phyloP scores from a whole-genome alignment of 2,329 filamentous ascomycete genomes.

The Fusarium stilboides region DNA sequence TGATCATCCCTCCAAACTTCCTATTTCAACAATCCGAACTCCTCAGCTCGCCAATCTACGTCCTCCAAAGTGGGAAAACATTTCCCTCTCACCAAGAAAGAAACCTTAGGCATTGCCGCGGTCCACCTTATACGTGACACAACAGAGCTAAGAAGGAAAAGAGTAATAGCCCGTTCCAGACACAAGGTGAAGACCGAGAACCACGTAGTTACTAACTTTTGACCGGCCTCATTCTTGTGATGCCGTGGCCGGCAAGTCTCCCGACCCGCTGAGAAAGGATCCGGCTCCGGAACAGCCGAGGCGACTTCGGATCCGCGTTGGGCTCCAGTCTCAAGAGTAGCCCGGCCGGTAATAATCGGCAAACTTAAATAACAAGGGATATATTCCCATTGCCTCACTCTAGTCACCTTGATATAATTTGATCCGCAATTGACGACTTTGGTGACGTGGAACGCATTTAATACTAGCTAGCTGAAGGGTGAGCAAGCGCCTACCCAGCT shows the following conservation, averaged over 20 bases:
- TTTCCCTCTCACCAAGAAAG: constrained; percentile 2
- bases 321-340: not conserved
- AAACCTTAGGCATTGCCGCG: not conserved
- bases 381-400: not conserved
- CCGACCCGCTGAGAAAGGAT: not conserved
- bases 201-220: not conserved
- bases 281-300: constrained; percentile 1
- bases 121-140: constrained; percentile 9
- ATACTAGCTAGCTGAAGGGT: not conserved
- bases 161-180: constrained; percentile 12
- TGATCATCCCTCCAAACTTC: constrained; percentile 25
- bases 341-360: not conserved
- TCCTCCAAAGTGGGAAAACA: constrained; percentile 9
- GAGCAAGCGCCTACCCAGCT: not conserved
- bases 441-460: not conserved
- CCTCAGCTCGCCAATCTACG: constrained; percentile 42
- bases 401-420: not conserved
- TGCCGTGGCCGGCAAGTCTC: not conserved
- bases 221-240: not conserved
- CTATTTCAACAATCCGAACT: not conserved
- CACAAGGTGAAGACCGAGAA: not conserved
- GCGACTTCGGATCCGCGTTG: constrained; percentile 18
- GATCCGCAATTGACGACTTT: constrained; percentile 12
- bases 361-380: not conserved
- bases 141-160: constrained; percentile 3